Base-by-base conservation (phyloP, 2,329 filamentous ascomycete genomes). In the Cordyceps sp. region DNA sequence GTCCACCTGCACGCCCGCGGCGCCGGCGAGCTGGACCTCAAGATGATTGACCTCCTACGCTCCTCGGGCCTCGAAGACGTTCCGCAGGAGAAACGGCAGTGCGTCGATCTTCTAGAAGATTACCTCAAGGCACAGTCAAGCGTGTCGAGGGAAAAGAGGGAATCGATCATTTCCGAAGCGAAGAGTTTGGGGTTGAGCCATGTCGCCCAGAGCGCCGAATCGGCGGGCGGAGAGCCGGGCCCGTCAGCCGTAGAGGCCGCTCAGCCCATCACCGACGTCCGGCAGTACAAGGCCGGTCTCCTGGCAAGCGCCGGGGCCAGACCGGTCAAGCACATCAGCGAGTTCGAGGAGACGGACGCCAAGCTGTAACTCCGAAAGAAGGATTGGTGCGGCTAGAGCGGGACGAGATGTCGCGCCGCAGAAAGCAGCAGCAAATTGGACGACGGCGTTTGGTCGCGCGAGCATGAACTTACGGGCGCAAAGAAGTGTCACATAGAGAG, bases 271-370 rank as follows among this genome's bases (percentile, higher is more conserved):
- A 73, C 71, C 29, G 82, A 93, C 48, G 78, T 93, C 4, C 67
- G 78, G 37, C 66, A 70, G 20, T 94, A 78, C 67, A 93, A 90
- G 64, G 74, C 81, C 1, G 64, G 71, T 12, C 62, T 94, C 44
- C 61, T 69, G 36, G 68, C 83, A 19, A 90, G 76, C 39, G 64
- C 69, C 16, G 88, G 82, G 1, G 73, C 85, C 2, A 66, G 66
- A 38, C 71, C 86, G 0, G 70, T 81, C 20, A 76, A 69, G 47
- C 78, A 90, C 41, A 54, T 96, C 34, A 78, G 66, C 38, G 80
- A 85, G 46, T 96, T 88, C 53, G 81, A 93, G 50, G 88, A 94
- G 37, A 62, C 77, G 37, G 83, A 82, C 39, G 59, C 81, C 12
- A 94, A 94, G 60, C 64, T 94, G 35, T 88, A 35, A n/a, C n/a